These are phyloP conservation scores for Solanum hybrid DNA, from an alignment of 305 asterid species.

Conservation along the genomic window DNA sequence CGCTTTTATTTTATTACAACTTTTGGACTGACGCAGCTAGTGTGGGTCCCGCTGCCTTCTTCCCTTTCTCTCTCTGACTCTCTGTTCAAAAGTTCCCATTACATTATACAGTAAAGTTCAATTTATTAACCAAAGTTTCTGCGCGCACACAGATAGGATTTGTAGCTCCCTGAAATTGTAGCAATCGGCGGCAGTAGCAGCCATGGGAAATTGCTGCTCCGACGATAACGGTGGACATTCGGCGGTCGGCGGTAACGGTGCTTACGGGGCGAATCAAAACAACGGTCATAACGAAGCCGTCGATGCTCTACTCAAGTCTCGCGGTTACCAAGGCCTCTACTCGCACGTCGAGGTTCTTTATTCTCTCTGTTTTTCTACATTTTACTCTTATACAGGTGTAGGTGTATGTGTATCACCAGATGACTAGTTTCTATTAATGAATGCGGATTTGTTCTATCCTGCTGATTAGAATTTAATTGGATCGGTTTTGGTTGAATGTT, in stretches of 20 bases:
- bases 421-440: neutral
- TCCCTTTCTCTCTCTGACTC: neutral
- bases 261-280: constrained; percentile 19
- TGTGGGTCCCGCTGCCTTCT: neutral
- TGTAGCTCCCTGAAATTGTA: neutral
- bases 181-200: constrained; percentile 11
- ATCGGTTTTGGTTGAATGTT: neutral
- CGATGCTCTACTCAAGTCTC: constrained; percentile 72
- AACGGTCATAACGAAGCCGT: constrained; percentile 64
- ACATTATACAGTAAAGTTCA: neutral
- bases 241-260: constrained; percentile 54
- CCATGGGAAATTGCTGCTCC: constrained; percentile 97
- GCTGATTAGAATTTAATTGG: neutral
- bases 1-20: neutral
- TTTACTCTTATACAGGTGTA: neutral
- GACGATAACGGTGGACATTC: constrained; percentile 58
- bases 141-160: neutral
- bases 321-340: constrained; percentile 65
- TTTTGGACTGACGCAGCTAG: neutral
- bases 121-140: neutral
- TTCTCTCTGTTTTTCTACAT: neutral
- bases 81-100: neutral
- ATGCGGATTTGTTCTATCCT: neutral
- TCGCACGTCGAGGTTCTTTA: constrained; percentile 81
- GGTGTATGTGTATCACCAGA: neutral